These are phyloP conservation scores for Dacryopinax primogenitus DNA, from an alignment of 768 basidiomycete genomes.

Conservation along the genomic window DNA sequence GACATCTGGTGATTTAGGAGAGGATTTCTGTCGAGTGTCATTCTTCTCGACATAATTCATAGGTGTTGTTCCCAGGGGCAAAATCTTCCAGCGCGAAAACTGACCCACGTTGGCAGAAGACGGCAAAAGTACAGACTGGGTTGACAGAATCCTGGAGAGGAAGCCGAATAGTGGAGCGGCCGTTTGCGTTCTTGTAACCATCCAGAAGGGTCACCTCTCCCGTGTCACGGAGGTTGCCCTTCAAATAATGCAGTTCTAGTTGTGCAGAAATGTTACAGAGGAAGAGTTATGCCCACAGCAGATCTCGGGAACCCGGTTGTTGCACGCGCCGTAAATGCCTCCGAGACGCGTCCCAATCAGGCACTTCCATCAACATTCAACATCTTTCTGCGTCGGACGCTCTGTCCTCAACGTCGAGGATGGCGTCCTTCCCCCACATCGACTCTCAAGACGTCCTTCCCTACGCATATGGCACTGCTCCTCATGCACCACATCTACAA, in stretches of 20 bases:
- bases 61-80: too few species aligned
- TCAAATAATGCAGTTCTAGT: neutral
- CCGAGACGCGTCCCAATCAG: neutral
- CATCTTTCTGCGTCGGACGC: neutral
- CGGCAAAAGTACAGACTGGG: too few species aligned
- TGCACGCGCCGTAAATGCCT: neutral
- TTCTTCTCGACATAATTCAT: too few species aligned
- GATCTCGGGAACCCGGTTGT: neutral
- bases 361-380: neutral
- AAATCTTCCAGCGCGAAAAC: too few species aligned
- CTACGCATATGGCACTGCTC: neutral
- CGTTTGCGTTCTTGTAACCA: too few species aligned
- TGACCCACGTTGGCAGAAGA: too few species aligned
- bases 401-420: neutral
- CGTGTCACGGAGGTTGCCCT: too few species aligned
- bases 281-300: neutral
- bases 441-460: neutral
- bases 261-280: neutral
- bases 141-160: too few species aligned
- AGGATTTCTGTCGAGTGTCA: too few species aligned
- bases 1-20: too few species aligned
- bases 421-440: conserved; percentile 1
- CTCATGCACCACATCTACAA: neutral
- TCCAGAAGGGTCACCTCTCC: too few species aligned
- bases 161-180: too few species aligned